phyloP scores from a whole-genome alignment of 345 rosid species.

The Pelargonium nanum region DNA sequence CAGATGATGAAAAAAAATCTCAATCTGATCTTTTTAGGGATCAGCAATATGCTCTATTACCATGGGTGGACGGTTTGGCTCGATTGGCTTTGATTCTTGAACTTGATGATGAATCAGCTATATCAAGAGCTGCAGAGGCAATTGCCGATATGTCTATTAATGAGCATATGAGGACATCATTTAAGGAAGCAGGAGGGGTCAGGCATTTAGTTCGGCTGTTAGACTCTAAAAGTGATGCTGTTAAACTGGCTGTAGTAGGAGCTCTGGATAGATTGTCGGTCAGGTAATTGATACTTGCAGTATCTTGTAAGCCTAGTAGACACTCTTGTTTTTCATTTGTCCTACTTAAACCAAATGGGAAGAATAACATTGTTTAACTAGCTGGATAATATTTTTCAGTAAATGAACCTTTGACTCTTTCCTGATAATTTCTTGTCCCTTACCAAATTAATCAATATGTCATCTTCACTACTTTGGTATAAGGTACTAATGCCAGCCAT shows the following conservation, averaged over 20 bases:
- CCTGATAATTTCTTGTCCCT: not conserved
- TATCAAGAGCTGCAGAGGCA: conserved; percentile 63
- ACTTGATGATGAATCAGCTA: conserved; percentile 60
- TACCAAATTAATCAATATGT: too few relatives aligned
- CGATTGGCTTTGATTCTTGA: conserved; percentile 77
- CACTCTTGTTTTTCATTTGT: too few relatives aligned
- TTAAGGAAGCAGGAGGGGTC: conserved; percentile 84
- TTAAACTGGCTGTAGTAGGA: conserved; percentile 34
- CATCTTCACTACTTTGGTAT: too few relatives aligned
- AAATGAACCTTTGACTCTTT: too few relatives aligned
- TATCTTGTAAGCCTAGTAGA: not conserved
- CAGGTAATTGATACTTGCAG: conserved; percentile 35
- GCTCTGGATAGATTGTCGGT: conserved; percentile 69
- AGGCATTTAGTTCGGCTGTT: conserved; percentile 62
- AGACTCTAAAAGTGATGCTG: conserved; percentile 40
- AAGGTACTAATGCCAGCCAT: too few relatives aligned
- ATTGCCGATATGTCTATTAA: conserved; percentile 69
- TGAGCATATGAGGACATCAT: conserved; percentile 62
- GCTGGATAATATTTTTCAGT: too few relatives aligned
- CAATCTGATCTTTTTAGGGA: conserved; percentile 23
- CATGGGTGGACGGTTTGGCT: conserved; percentile 77
- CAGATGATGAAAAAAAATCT: conserved; percentile 40
- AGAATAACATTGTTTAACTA: too few relatives aligned
- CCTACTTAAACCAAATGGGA: too few relatives aligned
- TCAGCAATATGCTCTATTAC: conserved; percentile 46